Conservation (phyloP, 2,329 filamentous ascomycete species). For the Berkeleyomyces basicola region DNA sequence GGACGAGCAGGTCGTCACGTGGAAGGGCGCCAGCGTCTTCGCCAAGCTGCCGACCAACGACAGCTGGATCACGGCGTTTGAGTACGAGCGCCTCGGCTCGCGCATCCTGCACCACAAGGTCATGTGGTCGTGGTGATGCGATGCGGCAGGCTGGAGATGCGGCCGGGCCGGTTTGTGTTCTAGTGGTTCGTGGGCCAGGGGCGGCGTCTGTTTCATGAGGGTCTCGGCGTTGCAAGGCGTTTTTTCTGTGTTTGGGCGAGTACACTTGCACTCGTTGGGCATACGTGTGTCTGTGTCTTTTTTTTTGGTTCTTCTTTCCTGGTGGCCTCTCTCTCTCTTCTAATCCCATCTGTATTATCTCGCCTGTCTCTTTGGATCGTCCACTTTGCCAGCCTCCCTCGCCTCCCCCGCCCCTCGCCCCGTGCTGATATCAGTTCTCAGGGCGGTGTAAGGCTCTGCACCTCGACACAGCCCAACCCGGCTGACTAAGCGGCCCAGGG, state of each 20-base stretch:
- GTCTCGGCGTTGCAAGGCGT: too few species aligned
- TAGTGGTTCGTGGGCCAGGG: background rate
- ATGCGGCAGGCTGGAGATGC: background rate
- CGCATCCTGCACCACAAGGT: slow-evolving; percentile 74
- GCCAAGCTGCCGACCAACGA: slow-evolving; percentile 85
- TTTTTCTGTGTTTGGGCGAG: too few species aligned
- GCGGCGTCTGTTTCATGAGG: too few species aligned
- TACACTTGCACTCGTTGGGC: too few species aligned
- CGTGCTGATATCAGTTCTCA: background rate
- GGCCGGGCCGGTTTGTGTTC: background rate
- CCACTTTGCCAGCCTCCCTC: too few species aligned
- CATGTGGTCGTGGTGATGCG: slow-evolving; percentile 39
- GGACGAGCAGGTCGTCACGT: slow-evolving; percentile 91
- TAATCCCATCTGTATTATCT: too few species aligned
- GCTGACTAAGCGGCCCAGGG: background rate
- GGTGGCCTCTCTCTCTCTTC: background rate
- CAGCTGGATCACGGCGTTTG: slow-evolving; percentile 75
- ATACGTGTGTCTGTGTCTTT: too few species aligned
- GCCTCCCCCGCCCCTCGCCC: too few species aligned
- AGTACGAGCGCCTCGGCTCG: slow-evolving; percentile 74
- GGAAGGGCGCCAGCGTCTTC: slow-evolving; percentile 97
- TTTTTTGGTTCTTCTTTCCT: background rate
- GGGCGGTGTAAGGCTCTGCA: background rate
- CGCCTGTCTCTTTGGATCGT: too few species aligned
- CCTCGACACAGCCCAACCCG: background rate